A percentile compares a stretch with the other conserved stretches of the same genome.
These are phyloP conservation scores for Daphne laureola DNA, from an alignment of 441 rosid genomes.

Conservation along the genomic window DNA sequence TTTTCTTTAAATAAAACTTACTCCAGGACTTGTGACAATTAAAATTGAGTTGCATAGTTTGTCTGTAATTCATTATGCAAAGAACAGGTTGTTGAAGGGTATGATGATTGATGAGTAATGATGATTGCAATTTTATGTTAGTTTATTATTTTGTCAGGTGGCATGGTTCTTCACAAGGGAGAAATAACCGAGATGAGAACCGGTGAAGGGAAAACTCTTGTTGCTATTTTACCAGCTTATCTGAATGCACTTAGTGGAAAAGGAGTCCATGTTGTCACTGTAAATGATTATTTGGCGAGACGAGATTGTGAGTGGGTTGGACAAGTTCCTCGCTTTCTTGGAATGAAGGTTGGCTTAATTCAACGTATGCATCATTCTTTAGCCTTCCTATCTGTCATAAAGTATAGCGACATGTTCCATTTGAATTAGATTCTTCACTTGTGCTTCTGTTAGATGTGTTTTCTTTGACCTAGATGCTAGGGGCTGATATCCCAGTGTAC, in stretches of 20 bases:
- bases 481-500: too few species aligned
- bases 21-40: not conserved
- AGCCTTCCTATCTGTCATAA: constrained; percentile 7
- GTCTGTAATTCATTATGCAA: not conserved
- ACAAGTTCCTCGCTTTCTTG: constrained; percentile 95
- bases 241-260: constrained; percentile 86
- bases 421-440: too few species aligned
- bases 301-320: constrained; percentile 99
- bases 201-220: constrained; percentile 98
- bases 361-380: constrained; percentile 74
- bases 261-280: constrained; percentile 94
- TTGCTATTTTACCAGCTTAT: constrained; percentile 92
- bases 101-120: too few species aligned
- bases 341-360: constrained; percentile 98
- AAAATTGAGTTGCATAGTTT: not conserved
- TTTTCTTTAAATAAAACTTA: not conserved
- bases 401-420: too few species aligned
- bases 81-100: not conserved
- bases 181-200: constrained; percentile 98
- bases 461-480: too few species aligned
- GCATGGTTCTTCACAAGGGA: constrained; percentile 95
- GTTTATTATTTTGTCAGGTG: constrained; percentile 42
- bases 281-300: constrained; percentile 90
- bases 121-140: not conserved
- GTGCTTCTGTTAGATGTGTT: too few species aligned